These are phyloP conservation scores for Trichoderma asperelloides DNA, from an alignment of 495 filamentous ascomycete species.

Conservation along the genomic window DNA sequence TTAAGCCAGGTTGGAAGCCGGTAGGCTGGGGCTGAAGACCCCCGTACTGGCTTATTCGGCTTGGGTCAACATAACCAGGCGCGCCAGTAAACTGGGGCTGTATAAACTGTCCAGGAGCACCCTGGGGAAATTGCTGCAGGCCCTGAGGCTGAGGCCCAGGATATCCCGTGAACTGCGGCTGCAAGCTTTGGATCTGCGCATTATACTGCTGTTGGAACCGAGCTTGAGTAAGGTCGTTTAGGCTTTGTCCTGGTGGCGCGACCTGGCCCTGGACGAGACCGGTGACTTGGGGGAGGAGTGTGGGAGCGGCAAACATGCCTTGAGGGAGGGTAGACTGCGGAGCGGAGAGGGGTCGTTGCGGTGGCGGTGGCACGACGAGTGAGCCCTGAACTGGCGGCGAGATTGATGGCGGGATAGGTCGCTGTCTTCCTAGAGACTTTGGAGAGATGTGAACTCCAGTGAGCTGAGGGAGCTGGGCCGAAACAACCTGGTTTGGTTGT, in stretches of 20 bases:
- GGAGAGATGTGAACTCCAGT: conserved; percentile 30
- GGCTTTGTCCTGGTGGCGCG: conserved; percentile 65
- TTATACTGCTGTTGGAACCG: conserved; percentile 50
- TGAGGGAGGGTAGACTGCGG: conserved; percentile 69
- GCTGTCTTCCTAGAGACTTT: conserved; percentile 47
- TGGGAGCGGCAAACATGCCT: conserved; percentile 61
- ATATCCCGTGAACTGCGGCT: conserved; percentile 18
- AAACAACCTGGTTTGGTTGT: conserved; percentile 16
- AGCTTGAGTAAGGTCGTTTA: conserved; percentile 61
- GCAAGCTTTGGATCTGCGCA: conserved; percentile 23
- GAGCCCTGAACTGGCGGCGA: conserved; percentile 46
- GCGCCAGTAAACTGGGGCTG: conserved; percentile 36
- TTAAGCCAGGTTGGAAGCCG: conserved; percentile 51
- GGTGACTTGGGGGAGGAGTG: conserved; percentile 79
- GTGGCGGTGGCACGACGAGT: conserved; percentile 68
- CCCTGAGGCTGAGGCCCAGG: conserved; percentile 20
- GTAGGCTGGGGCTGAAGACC: conserved; percentile 56
- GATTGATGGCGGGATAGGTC: conserved; percentile 62
- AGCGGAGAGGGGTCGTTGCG: conserved; percentile 75
- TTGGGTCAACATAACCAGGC: conserved; percentile 37
- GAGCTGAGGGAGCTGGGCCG: conserved; percentile 22
- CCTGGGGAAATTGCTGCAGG: conserved; percentile 15
- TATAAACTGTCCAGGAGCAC: conserved; percentile 34
- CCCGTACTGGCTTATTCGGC: conserved; percentile 48
- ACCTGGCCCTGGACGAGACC: conserved; percentile 51